Percentiles rank a stretch among this genome's conserved stretches.
phyloP scores from a whole-genome alignment of 768 basidiomycete species.

The Ramaria sp. region DNA sequence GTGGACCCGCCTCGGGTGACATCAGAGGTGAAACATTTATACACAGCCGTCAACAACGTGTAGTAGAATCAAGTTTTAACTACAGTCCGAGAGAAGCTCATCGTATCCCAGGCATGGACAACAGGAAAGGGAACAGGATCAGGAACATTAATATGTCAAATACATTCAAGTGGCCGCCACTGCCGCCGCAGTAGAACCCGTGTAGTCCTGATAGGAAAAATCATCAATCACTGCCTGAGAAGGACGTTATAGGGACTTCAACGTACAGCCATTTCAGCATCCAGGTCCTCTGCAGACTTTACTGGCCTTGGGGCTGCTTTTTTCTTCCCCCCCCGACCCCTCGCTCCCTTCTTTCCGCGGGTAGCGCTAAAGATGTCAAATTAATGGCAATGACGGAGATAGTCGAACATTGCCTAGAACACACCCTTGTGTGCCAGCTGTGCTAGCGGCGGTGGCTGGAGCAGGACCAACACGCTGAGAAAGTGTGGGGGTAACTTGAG shows the following conservation, averaged over 20 bases:
- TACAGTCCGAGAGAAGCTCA: neutral
- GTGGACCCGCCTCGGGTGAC: no score
- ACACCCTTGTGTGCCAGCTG: slow-evolving; percentile 18
- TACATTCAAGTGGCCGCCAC: neutral
- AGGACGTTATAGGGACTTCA: neutral
- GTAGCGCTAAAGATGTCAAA: neutral
- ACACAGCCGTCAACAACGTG: no score
- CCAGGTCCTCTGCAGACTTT: slow-evolving; percentile 84
- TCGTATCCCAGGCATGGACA: neutral
- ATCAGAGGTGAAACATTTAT: no score
- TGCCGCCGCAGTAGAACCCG: neutral
- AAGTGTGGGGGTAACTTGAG: slow-evolving; percentile 52
- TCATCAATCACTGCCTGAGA: neutral
- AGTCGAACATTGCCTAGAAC: slow-evolving; percentile 21
- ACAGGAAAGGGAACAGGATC: neutral
- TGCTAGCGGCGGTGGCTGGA: slow-evolving; percentile 26
- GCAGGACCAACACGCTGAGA: slow-evolving; percentile 80
- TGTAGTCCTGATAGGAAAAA: neutral
- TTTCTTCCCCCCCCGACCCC: slow-evolving; percentile 36
- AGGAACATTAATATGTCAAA: neutral
- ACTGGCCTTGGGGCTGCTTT: slow-evolving; percentile 45
- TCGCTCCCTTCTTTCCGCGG: slow-evolving; percentile 25
- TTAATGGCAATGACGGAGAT: slow-evolving; percentile 17
- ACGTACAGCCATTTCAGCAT: slow-evolving; percentile 93
- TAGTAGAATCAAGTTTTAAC: neutral